Conservation (phyloP, 2,329 filamentous ascomycete species). For the Dactylellina haptotyla region DNA sequence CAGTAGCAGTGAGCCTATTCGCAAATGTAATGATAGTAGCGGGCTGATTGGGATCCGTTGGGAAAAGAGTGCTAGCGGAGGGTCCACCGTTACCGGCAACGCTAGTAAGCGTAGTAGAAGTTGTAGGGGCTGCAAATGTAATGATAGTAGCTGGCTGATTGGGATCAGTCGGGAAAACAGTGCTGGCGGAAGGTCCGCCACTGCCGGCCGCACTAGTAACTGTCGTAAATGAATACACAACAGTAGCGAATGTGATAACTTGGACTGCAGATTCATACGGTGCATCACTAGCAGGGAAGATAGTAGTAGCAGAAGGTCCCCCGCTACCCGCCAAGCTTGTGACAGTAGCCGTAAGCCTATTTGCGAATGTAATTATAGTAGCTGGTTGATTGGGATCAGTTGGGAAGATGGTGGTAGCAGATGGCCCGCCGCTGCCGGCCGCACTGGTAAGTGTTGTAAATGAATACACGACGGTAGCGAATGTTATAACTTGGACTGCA, state of each 20-base stretch:
- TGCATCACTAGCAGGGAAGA: background rate
- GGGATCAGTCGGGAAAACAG: too few species aligned
- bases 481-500: background rate
- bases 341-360: background rate
- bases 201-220: background rate
- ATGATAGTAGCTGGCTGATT: background rate
- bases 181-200: background rate
- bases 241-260: background rate
- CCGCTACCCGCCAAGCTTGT: background rate
- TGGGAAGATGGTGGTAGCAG: too few species aligned
- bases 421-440: background rate
- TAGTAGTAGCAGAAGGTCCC: background rate
- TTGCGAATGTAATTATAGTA: background rate
- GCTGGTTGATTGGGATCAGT: too few species aligned
- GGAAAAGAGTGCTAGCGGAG: background rate
- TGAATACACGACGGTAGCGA: background rate
- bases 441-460: background rate
- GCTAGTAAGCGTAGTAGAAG: background rate
- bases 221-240: background rate
- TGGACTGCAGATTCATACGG: background rate
- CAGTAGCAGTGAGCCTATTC: background rate
- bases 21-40: background rate
- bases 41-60: background rate
- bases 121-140: background rate
- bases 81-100: background rate